A percentile compares a stretch with the other conserved stretches of the same genome.
Conservation (phyloP, 345 rosid species). For the Anacardium occidentale region DNA sequence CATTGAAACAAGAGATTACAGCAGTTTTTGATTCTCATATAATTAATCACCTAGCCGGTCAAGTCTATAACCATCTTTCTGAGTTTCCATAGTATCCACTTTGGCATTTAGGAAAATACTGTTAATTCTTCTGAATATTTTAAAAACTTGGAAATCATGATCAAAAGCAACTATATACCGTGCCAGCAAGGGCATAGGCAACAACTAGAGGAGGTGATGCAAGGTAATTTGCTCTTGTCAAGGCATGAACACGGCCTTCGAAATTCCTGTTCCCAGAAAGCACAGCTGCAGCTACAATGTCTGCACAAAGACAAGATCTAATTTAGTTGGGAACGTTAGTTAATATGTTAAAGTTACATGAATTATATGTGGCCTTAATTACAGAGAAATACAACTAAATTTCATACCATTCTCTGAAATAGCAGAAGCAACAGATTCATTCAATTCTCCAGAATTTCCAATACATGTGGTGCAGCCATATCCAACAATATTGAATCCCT, state of each 20-base stretch:
- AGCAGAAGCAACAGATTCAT: constrained; percentile 90
- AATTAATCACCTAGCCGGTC: background rate
- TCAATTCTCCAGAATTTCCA: constrained; percentile 94
- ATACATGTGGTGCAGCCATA: constrained; percentile 99
- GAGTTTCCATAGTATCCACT: background rate
- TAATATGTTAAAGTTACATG: background rate
- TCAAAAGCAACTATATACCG: constrained; percentile 45
- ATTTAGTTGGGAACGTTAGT: background rate
- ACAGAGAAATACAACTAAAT: background rate
- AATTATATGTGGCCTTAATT: background rate
- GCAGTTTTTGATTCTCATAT: background rate
- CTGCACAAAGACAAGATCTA: constrained; percentile 37
- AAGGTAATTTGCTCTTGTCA: constrained; percentile 98
- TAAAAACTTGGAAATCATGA: background rate
- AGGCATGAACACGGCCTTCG: constrained; percentile 97
- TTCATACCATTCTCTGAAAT: constrained; percentile 87
- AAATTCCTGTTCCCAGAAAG: constrained; percentile 96
- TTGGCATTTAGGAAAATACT: background rate
- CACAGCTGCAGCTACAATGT: constrained; percentile 90
- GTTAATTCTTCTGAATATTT: background rate
- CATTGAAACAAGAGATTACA: background rate
- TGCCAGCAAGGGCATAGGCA: constrained; percentile 99
- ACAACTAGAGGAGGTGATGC: constrained; percentile 99
- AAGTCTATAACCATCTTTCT: background rate
- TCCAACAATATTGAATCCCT: constrained; percentile 93